Evolutionary conservation across 371 early-diverging fungal genomes (phyloP).

Genomic region (Apophysomyces trapeziformis): DNA sequence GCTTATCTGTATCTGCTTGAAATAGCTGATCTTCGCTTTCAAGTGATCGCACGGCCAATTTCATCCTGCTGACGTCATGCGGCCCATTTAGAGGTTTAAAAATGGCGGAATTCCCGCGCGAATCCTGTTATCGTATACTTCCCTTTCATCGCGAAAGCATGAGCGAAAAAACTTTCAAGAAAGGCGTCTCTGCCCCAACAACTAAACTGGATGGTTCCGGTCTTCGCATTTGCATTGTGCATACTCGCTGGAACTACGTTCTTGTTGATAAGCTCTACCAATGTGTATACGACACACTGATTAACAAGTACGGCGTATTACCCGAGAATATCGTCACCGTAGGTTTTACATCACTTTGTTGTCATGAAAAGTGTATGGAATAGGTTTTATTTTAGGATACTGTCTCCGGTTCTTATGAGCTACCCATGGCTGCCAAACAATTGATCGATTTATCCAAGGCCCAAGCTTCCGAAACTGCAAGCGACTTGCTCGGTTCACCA

Average conservation of each 20-base stretch:
- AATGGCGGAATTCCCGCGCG: too few species aligned
- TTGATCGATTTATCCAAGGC: conserved; percentile 71
- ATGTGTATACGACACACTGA: conserved; percentile 73
- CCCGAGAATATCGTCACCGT: conserved; percentile 74
- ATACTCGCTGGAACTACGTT: conserved; percentile 91
- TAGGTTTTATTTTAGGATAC: conserved; percentile 44
- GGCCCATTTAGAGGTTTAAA: too few species aligned
- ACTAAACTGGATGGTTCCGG: conserved; percentile 65
- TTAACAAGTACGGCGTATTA: conserved; percentile 65
- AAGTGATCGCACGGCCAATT: too few species aligned
- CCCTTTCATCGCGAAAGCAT: conserved; percentile 14
- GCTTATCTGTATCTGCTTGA: too few species aligned
- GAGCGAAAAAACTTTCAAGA: conserved; percentile 59
- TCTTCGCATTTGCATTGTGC: conserved; percentile 85
- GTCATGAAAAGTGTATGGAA: conserved; percentile 1
- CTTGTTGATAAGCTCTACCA: conserved; percentile 83
- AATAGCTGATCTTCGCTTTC: too few species aligned
- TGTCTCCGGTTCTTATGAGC: conserved; percentile 94
- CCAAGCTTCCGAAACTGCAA: conserved; percentile 59
- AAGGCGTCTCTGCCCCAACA: conserved; percentile 71
- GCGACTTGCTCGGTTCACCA: conserved; percentile 59
- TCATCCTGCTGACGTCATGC: too few species aligned
- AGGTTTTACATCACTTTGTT: conserved; percentile 16
- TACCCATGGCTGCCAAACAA: conserved; percentile 88
- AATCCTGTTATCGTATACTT: too few species aligned